Conservation (phyloP, 495 filamentous ascomycete species). For the Copromyces sp. region DNA sequence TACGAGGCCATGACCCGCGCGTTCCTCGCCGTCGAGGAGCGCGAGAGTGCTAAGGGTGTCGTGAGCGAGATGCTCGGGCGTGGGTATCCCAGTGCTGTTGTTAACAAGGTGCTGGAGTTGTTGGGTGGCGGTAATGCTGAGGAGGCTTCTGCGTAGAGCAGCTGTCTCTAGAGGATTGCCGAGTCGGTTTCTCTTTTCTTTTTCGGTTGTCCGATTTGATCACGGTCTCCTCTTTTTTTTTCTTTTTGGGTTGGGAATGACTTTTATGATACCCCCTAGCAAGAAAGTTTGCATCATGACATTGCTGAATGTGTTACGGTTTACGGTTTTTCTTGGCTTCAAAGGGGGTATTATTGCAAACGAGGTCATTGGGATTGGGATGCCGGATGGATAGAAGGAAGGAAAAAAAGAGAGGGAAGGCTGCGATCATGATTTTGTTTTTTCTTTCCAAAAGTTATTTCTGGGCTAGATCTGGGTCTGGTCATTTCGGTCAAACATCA, state of each 20-base stretch:
- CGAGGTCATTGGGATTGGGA: background rate
- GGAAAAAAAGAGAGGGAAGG: background rate
- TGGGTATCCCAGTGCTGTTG: constrained; percentile 85
- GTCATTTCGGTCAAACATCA: background rate
- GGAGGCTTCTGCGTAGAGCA: constrained; percentile 4
- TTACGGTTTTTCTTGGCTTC: background rate
- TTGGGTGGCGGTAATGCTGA: constrained; percentile 52
- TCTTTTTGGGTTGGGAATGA: background rate
- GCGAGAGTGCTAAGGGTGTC: constrained; percentile 57
- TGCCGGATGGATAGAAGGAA: background rate
- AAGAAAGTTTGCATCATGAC: constrained; percentile 2
- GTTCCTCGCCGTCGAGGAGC: constrained; percentile 73
- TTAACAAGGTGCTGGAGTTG: constrained; percentile 82
- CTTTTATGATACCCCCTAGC: background rate
- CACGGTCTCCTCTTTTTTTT: constrained; percentile 3
- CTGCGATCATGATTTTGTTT: background rate
- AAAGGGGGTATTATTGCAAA: background rate
- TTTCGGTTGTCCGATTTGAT: background rate
- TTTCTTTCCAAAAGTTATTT: background rate
- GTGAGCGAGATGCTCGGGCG: constrained; percentile 85
- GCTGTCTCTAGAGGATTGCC: background rate
- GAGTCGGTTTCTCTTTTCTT: background rate
- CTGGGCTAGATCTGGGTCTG: background rate
- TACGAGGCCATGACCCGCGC: constrained; percentile 98
- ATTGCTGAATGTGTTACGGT: background rate